Conservation (phyloP, 495 filamentous ascomycete genomes). For the Hypoxylon cercidicola region DNA sequence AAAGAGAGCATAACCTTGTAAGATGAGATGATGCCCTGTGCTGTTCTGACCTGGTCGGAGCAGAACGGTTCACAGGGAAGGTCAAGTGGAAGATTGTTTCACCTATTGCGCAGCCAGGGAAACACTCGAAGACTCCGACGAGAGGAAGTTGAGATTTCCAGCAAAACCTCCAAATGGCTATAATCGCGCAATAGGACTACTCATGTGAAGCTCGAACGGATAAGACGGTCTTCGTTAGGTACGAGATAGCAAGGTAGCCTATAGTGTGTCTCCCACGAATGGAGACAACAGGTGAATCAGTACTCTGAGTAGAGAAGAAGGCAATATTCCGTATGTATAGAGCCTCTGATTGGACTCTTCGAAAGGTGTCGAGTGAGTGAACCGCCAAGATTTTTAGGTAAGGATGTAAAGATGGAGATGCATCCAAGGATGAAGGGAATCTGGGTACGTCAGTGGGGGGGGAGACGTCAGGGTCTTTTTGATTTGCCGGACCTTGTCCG, state of each 20-base stretch:
- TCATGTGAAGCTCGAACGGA: constrained; percentile 6
- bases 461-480: no score
- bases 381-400: constrained; percentile 10
- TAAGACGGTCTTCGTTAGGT: neutral
- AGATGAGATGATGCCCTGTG: constrained; percentile 1
- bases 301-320: constrained; percentile 3
- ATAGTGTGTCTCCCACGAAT: neutral
- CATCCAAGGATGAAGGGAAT: constrained; percentile 8
- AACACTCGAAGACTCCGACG: neutral
- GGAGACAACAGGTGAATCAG: neutral
- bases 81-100: neutral
- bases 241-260: neutral
- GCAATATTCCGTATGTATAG: neutral
- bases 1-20: constrained; percentile 3
- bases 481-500: no score
- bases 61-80: constrained; percentile 10
- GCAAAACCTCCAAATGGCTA: neutral
- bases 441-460: constrained; percentile 10
- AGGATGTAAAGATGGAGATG: constrained; percentile 18
- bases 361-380: neutral
- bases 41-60: neutral
- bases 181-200: constrained; percentile 16
- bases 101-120: constrained; percentile 13
- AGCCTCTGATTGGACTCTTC: neutral
- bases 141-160: constrained; percentile 2